Base-by-base conservation (phyloP, 768 basidiomycete genomes). In the Hydnum rufescens region DNA sequence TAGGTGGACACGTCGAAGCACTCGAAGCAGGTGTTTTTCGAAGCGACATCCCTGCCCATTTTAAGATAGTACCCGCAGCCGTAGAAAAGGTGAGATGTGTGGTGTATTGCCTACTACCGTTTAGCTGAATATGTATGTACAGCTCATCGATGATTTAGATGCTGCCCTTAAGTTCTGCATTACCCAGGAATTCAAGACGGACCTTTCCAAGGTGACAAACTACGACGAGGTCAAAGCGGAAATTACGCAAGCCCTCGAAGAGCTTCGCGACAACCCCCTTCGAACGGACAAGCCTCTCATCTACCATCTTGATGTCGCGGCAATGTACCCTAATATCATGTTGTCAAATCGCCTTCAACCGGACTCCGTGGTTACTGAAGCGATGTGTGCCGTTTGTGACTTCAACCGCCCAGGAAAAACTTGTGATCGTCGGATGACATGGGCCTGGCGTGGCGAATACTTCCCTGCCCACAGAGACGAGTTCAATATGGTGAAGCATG, bases 321-420 rank as follows among this genome's bases (percentile, higher is more conserved):
- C 95, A 57, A 99, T 99, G 95, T 97, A 99, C 64, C 95, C 95
- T 53, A 99, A 97, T 66, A 97, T 99, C 76, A 99, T 99, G 95
- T 80, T 99, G 71, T 96, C 92, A 18, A 99, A 99, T 63, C 86
- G 95, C 31, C 73, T 99, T 2, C 95, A 99, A 59, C 95, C 95
- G 2, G 95, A 99, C 66, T 95, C 95, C 1, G 84, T 97, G 69
- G 82, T 96, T 5, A 88, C 92, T 60, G 95, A 97, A 64, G 78
- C 93, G 19, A 82, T 81, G 18, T 99, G 95, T 61, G 95, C 95
- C 1, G 90, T 96, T 1, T 99, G 95, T 67, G 95, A 99, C 66
- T 97, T 82, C 64, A 99, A 99, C 60, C 77, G 92, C 5, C 92
- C 95, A 0, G 88, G 86, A 22, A 99, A 99, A 68, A 74, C 77